Conservation (phyloP, 1,284 basidiomycete species). For the Agaricales sp. region DNA sequence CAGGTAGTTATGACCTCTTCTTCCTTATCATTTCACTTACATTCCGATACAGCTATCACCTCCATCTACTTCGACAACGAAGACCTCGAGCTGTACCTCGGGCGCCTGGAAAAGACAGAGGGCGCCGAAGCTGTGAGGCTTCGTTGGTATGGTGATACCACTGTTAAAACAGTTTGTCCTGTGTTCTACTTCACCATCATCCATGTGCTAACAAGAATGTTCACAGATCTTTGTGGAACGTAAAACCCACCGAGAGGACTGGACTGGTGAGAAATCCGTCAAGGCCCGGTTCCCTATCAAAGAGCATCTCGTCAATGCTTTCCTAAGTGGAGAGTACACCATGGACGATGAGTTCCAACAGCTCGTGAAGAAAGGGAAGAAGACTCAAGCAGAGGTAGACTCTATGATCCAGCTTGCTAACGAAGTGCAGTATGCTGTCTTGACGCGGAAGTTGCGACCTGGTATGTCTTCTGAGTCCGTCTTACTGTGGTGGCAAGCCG, state of each 20-base stretch:
- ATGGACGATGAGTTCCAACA: slow-evolving; percentile 94
- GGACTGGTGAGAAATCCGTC: slow-evolving; percentile 99
- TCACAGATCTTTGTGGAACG: slow-evolving; percentile 92
- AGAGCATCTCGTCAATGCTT: slow-evolving; percentile 91
- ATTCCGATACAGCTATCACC: slow-evolving; percentile 52
- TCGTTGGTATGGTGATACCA: slow-evolving; percentile 95
- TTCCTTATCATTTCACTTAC: slow-evolving; percentile 2
- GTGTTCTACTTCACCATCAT: neutral
- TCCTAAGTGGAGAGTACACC: slow-evolving; percentile 82
- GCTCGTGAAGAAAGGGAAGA: slow-evolving; percentile 87
- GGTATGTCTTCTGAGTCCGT: slow-evolving; percentile 34
- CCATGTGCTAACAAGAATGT: neutral
- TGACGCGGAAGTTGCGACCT: slow-evolving; percentile 77
- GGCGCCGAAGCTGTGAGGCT: slow-evolving; percentile 95
- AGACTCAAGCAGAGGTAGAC: slow-evolving; percentile 89
- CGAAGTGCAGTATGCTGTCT: slow-evolving; percentile 89
- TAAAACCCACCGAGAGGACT: slow-evolving; percentile 98
- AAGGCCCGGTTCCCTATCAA: slow-evolving; percentile 98
- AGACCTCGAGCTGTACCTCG: slow-evolving; percentile 95
- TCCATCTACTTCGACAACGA: slow-evolving; percentile 94
- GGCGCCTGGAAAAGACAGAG: slow-evolving; percentile 96
- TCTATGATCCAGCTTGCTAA: slow-evolving; percentile 93
- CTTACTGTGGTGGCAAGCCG: slow-evolving; percentile 5
- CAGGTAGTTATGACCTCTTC: slow-evolving; percentile 38
- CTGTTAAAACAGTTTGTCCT: slow-evolving; percentile 57